Evolutionary conservation across 352 stramenopile species (phyloP), one percentile per base, ranked within the genome.

Genomic region (Phytopythium mirpurense): DNA sequence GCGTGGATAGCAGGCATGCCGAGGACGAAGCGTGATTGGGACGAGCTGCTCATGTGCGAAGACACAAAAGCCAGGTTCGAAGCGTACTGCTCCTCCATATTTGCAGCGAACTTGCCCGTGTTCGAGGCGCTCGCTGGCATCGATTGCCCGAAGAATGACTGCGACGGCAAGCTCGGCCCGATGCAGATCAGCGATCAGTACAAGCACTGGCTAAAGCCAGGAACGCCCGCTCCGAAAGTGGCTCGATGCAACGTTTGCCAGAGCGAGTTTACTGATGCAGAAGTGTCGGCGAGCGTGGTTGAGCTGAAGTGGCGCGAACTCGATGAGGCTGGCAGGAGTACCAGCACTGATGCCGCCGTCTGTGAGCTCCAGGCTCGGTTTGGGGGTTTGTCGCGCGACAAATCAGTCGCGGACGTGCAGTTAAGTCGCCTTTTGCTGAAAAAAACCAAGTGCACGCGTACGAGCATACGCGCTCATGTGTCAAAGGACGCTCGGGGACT

Each of bases 1-100:
- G 51, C 34, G 2, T 70, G 62, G 62, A 45, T 70, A 26, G 58
- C 62, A 2, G 62, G 57, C 0, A 38, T 70, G 9, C 62, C 62
- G 15, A 57, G 45, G 31, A 66, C 62, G 0, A 50, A 70, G 37
- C 43, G 29, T 9, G 57, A 70, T n/a, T 66, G 55, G 62, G 54
- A 66, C 18, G 19, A 43, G 15, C 5, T 70, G 24, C 23, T 62
- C 2, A 45, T 1, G 18, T 38, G 48, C 36, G 18, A 32, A 4
- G 8, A 43, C 3, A 12, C 61, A 10, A 54, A 44, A 27, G 26
- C 21, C 1, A 47, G 16, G 36, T 70, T 66, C 19, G 45, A 66
- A 19, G 8, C 44, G 5, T 70, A 66, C 49, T 70, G 62, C 26
- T 36, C 32, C 1, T 70, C 62, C 3, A 56, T 65, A 23, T 63